Percentiles rank a stretch among this genome's conserved stretches.
Conservation (phyloP, 1,139 yeast species). For the Nakaseomyces nivariensis region DNA sequence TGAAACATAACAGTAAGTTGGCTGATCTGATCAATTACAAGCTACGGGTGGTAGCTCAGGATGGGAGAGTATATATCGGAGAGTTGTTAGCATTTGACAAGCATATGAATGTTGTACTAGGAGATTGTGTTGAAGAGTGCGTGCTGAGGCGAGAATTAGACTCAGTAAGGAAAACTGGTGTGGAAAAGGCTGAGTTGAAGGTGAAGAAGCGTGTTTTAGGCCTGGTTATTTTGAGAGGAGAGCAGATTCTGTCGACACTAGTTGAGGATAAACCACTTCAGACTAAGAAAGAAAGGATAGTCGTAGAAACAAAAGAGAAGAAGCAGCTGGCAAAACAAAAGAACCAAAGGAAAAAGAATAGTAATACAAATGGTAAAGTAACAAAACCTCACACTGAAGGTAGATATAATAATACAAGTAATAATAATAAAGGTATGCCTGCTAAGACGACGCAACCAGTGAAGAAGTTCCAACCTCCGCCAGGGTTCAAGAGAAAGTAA, state of each 20-base stretch:
- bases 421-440: not conserved
- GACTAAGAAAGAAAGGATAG: constrained; percentile 36
- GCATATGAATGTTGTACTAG: constrained; percentile 76
- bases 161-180: constrained; percentile 32
- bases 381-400: constrained; percentile 11
- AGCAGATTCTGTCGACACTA: constrained; percentile 71
- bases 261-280: constrained; percentile 64
- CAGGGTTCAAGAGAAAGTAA: constrained; percentile 32
- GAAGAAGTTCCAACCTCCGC: constrained; percentile 35
- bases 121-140: constrained; percentile 79
- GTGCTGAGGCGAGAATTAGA: constrained; percentile 49
- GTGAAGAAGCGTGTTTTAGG: constrained; percentile 61
- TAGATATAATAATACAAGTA: not conserved
- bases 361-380: not conserved
- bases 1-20: constrained; percentile 31
- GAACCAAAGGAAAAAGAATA: constrained; percentile 10
- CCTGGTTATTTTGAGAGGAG: constrained; percentile 77
- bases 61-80: constrained; percentile 70
- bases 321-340: constrained; percentile 20
- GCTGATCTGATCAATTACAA: constrained; percentile 68
- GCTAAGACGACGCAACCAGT: constrained; percentile 9
- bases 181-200: constrained; percentile 17
- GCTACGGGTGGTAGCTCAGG: constrained; percentile 62
- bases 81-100: constrained; percentile 80
- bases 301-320: constrained; percentile 17